Base-by-base conservation (phyloP, 73 alveolate genomes). In the Paramecium sonneborni region DNA sequence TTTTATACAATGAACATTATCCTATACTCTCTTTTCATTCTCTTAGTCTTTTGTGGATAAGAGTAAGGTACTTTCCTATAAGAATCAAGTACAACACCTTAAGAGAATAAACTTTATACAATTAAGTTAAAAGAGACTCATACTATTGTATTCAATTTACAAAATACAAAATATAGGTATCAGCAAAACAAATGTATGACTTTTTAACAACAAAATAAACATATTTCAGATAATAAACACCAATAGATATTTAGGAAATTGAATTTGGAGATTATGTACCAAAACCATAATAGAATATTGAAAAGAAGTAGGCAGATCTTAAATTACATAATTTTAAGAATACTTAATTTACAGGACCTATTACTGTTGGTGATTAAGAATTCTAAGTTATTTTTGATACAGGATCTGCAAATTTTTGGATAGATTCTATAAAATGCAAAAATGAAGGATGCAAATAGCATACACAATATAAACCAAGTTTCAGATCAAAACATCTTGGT, bases 301-400 rank as follows among this genome's bases (percentile, higher is more conserved):
- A 52, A 14, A 52, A 20, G 30, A 52, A 30, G 34, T 1, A 14
- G 5, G 58, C 87, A 21, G 35, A 74, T 30, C 46, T 74, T 30
- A 28, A 38, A 21, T 74, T 74, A 37, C 87, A 86, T 37, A 86
- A 86, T 58, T 86, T 58, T 39, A 86, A 86, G 72, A 86, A 86
- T 86, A 76, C 85, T 21, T 24, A 86, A 86, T 86, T 57, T 57
- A 62, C 93, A 34, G 93, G 93, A 14, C 88, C 84, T 8, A 62
- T 95, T 5, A 88, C 89, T 79, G 89, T 95, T 32, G 98, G 98
- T 11, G 96, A 94, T 57, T 48, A 92, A 85, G 87, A 76, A 5
- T 52, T 94, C n/a, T 85, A 92, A 18, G 98, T 95, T 7, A 95
- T 95, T 26, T 96, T 96, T 86, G 98, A 96, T 92, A 96, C 97